A percentile compares a stretch with the other conserved stretches of the same genome.
Evolutionary conservation across 305 asterid species (phyloP).

Genomic region (Nicotiana rustica): DNA sequence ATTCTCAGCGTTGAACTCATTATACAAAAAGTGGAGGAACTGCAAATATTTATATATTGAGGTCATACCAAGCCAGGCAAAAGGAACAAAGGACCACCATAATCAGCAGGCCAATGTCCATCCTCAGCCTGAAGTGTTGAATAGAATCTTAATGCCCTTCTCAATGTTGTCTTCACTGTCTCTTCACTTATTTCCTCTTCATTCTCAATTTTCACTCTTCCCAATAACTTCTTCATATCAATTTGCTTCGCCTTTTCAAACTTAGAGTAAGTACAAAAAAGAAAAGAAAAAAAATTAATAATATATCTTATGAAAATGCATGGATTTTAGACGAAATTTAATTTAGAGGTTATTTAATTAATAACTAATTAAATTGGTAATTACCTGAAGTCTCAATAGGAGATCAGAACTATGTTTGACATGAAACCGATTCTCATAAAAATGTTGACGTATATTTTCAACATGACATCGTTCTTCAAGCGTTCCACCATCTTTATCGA

Average conservation of each 20-base stretch:
- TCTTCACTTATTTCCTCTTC: constrained; percentile 59
- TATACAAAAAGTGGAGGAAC: too few species aligned
- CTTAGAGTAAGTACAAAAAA: constrained; percentile 37
- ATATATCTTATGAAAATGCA: neutral
- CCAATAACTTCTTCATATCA: constrained; percentile 25
- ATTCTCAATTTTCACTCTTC: constrained; percentile 42
- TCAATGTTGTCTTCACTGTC: constrained; percentile 51
- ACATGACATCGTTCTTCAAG: constrained; percentile 43
- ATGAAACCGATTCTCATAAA: constrained; percentile 40
- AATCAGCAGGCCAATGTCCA: constrained; percentile 90
- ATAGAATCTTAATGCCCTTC: constrained; percentile 60
- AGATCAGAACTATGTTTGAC: constrained; percentile 62
- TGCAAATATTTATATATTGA: neutral
- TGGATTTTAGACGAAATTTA: neutral
- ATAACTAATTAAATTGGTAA: neutral
- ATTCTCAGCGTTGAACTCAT: too few species aligned
- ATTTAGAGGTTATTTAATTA: neutral
- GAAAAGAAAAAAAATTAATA: neutral
- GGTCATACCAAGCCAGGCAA: constrained; percentile 59
- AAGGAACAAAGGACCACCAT: constrained; percentile 70
- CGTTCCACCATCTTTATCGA: constrained; percentile 41
- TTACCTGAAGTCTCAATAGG: constrained; percentile 63
- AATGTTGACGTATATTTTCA: constrained; percentile 49
- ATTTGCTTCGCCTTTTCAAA: constrained; percentile 52
- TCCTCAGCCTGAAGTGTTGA: constrained; percentile 72